phyloP scores from a whole-genome alignment of 2,329 filamentous ascomycete genomes.

The Beauveria asiatica region DNA sequence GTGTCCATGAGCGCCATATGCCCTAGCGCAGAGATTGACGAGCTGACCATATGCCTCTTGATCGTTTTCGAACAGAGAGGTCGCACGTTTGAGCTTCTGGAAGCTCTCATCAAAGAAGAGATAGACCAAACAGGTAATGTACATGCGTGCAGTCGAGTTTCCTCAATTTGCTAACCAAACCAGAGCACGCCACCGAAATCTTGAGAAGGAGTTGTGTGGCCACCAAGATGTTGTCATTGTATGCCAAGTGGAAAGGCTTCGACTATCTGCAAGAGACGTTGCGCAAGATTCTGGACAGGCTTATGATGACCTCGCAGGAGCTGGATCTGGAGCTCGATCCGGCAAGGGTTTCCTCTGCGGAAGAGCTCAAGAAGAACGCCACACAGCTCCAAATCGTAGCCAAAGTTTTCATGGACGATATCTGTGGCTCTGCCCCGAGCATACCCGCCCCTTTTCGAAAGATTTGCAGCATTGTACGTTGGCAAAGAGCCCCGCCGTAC shows the following conservation, averaged over 20 bases:
- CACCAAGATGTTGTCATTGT: slow-evolving; percentile 65
- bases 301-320: slow-evolving; percentile 59
- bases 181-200: slow-evolving; percentile 60
- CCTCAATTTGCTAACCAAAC: slow-evolving; percentile 11
- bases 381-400: slow-evolving; percentile 58
- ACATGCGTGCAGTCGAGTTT: no score
- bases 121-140: slow-evolving; percentile 52
- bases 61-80: slow-evolving; percentile 64
- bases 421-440: slow-evolving; percentile 51
- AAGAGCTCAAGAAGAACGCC: slow-evolving; percentile 59
- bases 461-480: slow-evolving; percentile 56
- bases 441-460: slow-evolving; percentile 57
- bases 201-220: slow-evolving; percentile 60
- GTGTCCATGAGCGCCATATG: slow-evolving; percentile 58
- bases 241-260: slow-evolving; percentile 62
- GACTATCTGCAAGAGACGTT: slow-evolving; percentile 55
- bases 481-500: background rate
- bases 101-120: slow-evolving; percentile 60
- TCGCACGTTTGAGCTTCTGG: slow-evolving; percentile 52
- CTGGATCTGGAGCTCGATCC: slow-evolving; percentile 62
- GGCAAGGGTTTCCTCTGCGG: slow-evolving; percentile 47
- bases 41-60: slow-evolving; percentile 57
- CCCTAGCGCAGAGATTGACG: slow-evolving; percentile 59
- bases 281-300: slow-evolving; percentile 56
- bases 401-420: slow-evolving; percentile 64